Evolutionary conservation across 2,329 filamentous ascomycete genomes (phyloP).

Genomic region (Diaporthe sp.): DNA sequence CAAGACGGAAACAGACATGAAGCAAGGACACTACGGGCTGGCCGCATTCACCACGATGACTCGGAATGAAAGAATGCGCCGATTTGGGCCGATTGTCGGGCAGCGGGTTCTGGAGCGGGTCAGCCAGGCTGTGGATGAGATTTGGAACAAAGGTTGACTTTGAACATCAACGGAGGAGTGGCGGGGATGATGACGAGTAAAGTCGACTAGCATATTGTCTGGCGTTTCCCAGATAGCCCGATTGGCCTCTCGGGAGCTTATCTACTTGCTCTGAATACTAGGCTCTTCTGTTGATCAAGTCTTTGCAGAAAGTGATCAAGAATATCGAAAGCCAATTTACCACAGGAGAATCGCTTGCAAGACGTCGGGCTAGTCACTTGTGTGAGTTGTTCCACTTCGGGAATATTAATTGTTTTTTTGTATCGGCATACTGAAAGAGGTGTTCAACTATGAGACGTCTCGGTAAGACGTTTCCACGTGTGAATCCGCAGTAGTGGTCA

Average conservation of each 20-base stretch:
- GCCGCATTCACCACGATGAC: constrained; percentile 70
- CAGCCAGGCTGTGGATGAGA: constrained; percentile 62
- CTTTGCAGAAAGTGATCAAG: neutral
- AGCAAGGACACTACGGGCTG: constrained; percentile 56
- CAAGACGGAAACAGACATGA: constrained; percentile 36
- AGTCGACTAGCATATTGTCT: neutral
- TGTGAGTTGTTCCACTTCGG: too few relatives aligned
- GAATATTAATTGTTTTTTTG: neutral
- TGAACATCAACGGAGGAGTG: constrained; percentile 61
- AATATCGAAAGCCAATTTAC: neutral
- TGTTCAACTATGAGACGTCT: neutral
- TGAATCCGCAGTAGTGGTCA: neutral
- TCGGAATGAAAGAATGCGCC: constrained; percentile 57
- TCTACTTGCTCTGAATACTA: neutral
- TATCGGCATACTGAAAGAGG: neutral
- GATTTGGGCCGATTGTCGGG: constrained; percentile 68
- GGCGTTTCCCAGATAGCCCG: neutral
- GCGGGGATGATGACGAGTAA: neutral
- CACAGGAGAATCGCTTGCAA: neutral
- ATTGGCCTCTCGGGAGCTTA: neutral
- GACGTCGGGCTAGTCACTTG: neutral
- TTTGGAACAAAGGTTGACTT: constrained; percentile 60
- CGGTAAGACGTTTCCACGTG: neutral
- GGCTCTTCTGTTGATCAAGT: neutral
- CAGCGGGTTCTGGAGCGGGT: constrained; percentile 64